Evolutionary conservation across 75 land plant genomes (phyloP).

Genomic region (Gnetum montanum): DNA sequence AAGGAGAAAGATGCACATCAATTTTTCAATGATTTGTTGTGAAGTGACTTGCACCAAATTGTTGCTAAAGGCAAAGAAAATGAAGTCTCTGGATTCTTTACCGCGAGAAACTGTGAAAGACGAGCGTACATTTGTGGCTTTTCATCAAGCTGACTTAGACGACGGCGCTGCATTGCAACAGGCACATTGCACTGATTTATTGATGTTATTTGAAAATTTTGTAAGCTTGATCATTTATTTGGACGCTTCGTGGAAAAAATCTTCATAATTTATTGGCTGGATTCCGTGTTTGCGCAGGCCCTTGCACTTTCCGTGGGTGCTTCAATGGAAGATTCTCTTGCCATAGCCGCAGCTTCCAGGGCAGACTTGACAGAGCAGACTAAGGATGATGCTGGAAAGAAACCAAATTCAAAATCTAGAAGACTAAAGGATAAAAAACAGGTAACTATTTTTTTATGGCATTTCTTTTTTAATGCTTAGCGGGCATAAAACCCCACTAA

Average conservation of each 20-base stretch:
- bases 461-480: neutral
- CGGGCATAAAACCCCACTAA: neutral
- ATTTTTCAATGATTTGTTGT: no score
- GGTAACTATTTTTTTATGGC: neutral
- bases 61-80: no score
- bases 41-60: no score
- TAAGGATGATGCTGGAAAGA: no score
- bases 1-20: no score
- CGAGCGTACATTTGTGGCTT: slow-evolving; percentile 8
- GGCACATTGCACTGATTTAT: slow-evolving; percentile 23
- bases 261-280: no score
- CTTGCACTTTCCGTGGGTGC: slow-evolving; percentile 59
- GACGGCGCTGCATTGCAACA: slow-evolving; percentile 31
- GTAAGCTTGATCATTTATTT: no score
- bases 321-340: slow-evolving; percentile 7
- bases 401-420: neutral
- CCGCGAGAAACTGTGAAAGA: slow-evolving; percentile 1
- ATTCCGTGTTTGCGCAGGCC: slow-evolving; percentile 66
- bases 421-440: slow-evolving; percentile 15
- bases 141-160: slow-evolving; percentile 2
- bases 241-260: no score
- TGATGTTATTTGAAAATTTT: no score
- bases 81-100: neutral
- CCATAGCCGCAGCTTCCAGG: slow-evolving; percentile 6
- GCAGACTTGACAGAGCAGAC: neutral